Conservation (phyloP, 176 grass and related monocot genomes). For the Rhipidocladum racemiflorum region DNA sequence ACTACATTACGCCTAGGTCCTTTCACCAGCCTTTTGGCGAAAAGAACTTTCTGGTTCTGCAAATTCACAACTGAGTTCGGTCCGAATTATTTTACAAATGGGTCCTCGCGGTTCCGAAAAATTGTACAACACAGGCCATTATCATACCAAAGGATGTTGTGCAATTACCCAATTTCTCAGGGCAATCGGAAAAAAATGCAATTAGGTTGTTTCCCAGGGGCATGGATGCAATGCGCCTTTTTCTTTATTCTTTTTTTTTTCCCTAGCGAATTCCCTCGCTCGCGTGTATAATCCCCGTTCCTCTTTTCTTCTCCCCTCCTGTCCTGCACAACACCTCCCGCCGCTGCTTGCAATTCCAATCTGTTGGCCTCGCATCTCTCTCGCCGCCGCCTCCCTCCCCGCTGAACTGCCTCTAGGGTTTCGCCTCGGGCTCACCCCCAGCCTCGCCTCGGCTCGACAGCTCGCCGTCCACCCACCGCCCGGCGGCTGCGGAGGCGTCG, state of each 20-base stretch:
- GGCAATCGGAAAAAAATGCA: not conserved
- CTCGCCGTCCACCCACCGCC: not conserved
- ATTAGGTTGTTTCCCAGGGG: not conserved
- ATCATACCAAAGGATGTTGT: not conserved
- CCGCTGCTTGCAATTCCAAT: slow-evolving; percentile 17
- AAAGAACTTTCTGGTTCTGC: no score
- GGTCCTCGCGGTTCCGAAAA: no score
- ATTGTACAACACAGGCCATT: no score
- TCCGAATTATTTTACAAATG: no score
- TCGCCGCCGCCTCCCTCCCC: not conserved
- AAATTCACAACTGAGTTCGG: no score
- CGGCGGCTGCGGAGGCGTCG: not conserved
- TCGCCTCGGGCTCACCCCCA: not conserved
- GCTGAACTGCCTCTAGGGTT: slow-evolving; percentile 19
- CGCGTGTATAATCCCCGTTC: slow-evolving; percentile 1
- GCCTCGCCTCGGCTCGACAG: not conserved
- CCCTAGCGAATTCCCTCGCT: not conserved
- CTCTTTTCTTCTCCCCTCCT: not conserved
- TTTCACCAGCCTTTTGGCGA: no score
- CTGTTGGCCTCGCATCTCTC: not conserved
- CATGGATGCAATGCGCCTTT: not conserved
- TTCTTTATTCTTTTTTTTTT: not conserved
- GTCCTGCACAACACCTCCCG: not conserved
- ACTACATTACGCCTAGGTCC: no score
- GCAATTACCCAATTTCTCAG: not conserved